Base-by-base conservation (phyloP, 2,329 filamentous ascomycete species). In the Aspergillus sergii region DNA sequence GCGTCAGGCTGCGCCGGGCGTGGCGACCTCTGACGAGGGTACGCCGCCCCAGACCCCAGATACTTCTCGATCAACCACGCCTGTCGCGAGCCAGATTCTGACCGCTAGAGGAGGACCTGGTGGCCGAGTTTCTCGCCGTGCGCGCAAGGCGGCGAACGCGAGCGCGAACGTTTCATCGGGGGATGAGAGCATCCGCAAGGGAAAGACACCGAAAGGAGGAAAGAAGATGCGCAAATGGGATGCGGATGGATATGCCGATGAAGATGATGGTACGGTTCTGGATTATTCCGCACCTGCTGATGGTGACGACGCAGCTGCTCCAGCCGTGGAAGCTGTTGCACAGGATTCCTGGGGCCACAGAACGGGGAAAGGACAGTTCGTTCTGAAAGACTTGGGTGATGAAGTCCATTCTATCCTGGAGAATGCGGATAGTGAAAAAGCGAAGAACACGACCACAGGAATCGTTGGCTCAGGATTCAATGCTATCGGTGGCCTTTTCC, bases 221-320 rank as follows among this genome's bases (percentile, higher is more conserved):
- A 98, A 98, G 83, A 94, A 93, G 77, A 92, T 92, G 71, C 88
- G 95, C 66, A 93, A 91, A 74, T 99, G 95, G 95, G 92, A 94
- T 73, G 92, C 91, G 6, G 92, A 97, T 75, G 95, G 95, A 4
- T 83, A 90, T 69, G 93, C 92, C 8, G 92, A 94, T 67, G 94
- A 96, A 73, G 91, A 93, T 62, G 87, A 90, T 62, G 91, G 92
- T 64, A 84, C 90, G 19, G 88, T 92, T 63, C 84, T 99, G 39
- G 95, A 99, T 80, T 99, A 98, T 79, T 99, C 95, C n/a, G 86
- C 85, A 4, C 79, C 83, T 23, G 85, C 84, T 54, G 82, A 81
- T 58, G 85, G 86, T 68, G 85, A 86, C 57, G 85, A 86, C 68
- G 76, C 76, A 34, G 80, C 86, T 59, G 77, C 78, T 1, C 84